Conservation (phyloP, 2,329 filamentous ascomycete genomes). For the Exophiala aquamarina region DNA sequence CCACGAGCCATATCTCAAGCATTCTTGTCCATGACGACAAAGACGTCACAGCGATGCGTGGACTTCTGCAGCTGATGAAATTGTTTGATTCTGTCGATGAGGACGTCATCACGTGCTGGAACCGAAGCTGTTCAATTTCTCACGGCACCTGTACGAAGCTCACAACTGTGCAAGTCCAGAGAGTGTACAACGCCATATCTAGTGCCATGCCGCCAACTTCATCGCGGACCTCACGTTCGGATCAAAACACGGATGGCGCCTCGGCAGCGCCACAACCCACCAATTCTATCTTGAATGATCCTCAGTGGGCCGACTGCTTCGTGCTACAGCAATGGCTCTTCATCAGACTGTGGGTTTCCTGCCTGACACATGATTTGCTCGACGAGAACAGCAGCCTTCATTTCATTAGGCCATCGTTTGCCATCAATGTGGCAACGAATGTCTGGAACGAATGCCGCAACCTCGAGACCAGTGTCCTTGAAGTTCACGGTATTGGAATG, state of each 20-base stretch:
- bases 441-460: too few species aligned
- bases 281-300: background rate
- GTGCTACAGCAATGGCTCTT: conserved; percentile 9
- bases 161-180: conserved; percentile 1
- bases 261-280: background rate
- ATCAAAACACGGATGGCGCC: background rate
- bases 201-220: background rate
- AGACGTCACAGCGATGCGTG: conserved; percentile 2
- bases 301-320: conserved; percentile 9
- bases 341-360: conserved; percentile 6
- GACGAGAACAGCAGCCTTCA: background rate
- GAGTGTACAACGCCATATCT: conserved; percentile 1
- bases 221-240: too few species aligned
- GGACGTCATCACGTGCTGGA: conserved; percentile 10
- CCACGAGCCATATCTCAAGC: background rate
- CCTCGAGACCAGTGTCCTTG: too few species aligned
- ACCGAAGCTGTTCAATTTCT: conserved; percentile 4
- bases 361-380: conserved; percentile 8
- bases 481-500: too few species aligned
- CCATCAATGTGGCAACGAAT: too few species aligned
- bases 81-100: conserved; percentile 9
- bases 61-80: conserved; percentile 7
- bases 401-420: too few species aligned
- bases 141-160: background rate
- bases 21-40: conserved; percentile 8